phyloP scores from a whole-genome alignment of 169 alveolate species.

The Eimeria maxima region DNA sequence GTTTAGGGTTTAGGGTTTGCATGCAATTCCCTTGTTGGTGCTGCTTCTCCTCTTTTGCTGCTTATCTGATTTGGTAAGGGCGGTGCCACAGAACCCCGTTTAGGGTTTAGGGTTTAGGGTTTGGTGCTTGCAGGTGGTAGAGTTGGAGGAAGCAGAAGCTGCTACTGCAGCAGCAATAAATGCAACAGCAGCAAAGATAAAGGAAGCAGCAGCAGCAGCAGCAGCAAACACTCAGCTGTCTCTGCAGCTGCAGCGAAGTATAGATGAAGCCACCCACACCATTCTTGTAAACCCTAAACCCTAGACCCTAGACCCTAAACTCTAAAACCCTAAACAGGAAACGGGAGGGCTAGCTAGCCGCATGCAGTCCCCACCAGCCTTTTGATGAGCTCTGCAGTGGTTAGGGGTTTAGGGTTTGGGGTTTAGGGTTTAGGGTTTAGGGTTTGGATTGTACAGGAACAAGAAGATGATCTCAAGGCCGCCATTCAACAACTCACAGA shows the following conservation, averaged over 20 bases:
- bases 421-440: conserved; percentile 73
- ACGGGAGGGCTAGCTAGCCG: not conserved
- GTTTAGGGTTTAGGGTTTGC: conserved; percentile 61
- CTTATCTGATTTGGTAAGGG: not conserved
- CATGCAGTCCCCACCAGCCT: not conserved
- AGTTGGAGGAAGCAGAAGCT: conserved; percentile 22
- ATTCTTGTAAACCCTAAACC: conserved; percentile 60
- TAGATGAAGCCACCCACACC: conserved; percentile 7
- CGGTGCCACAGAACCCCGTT: too few relatives aligned
- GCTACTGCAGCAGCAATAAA: not conserved
- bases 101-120: conserved; percentile 71
- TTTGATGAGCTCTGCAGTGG: not conserved
- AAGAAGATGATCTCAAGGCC: not conserved
- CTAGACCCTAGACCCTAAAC: conserved; percentile 36
- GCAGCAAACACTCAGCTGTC: not conserved
- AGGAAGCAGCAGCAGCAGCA: not conserved
- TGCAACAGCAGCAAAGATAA: not conserved
- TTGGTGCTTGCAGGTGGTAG: conserved; percentile 27
- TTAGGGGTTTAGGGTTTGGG: not conserved
- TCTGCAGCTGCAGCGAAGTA: conserved; percentile 31
- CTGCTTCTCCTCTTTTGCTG: too few relatives aligned
- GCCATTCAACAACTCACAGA: conserved; percentile 25
- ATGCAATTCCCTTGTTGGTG: not conserved
- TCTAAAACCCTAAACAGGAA: not conserved
- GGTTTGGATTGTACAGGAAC: conserved; percentile 30